Base-by-base conservation (phyloP, 805 yeast genomes). In the Yamadazyma phyllophila region DNA sequence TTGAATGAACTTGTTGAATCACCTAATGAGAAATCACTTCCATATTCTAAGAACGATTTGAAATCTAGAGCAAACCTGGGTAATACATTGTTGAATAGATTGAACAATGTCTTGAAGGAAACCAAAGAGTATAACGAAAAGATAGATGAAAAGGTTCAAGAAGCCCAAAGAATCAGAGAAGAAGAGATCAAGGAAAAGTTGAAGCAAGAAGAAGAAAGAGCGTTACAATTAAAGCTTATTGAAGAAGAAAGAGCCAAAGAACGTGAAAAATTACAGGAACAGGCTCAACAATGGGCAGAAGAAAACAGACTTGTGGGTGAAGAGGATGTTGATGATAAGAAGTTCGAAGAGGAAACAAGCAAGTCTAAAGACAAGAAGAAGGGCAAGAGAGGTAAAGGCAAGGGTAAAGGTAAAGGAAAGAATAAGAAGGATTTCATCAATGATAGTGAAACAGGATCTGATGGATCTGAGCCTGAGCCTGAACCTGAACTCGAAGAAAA, bases 1-100 rank as follows among this genome's bases (percentile, higher is more conserved):
- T 72, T 92, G 58, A 80, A 76, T 33, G 79, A 76, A 47, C 69
- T 86, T 47, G 44, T 26, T 3, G 44, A 39, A 3, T 74, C 91
- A 3, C 57, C 68, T 0, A 73, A 67, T 1, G 80, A 77, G 14
- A 78, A 73, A 16, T 66, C 68, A 39, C 83, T 95, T 9, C 96
- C 96, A 29, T 88, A 81, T 61, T 85, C 95, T 2, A 74, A 85
- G 24, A 80, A 80, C 14, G 97, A 91, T 51, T 72, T 94, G 54
- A 84, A 82, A 57, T 84, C 90, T 54, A 82, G 97, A 67, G 92
- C 94, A n/a, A 78, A 79, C 53, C 78, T 89, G 77, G 97, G 96
- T 60, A 80, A 82, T 46, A 86, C 96, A 0, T 73, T 90, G 60
- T 72, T 78, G 50, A 82, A 79, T 47, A 85, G 90, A 60, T 74